Base-by-base conservation (phyloP, 2,329 filamentous ascomycete genomes). In the Fusarium tupiense region DNA sequence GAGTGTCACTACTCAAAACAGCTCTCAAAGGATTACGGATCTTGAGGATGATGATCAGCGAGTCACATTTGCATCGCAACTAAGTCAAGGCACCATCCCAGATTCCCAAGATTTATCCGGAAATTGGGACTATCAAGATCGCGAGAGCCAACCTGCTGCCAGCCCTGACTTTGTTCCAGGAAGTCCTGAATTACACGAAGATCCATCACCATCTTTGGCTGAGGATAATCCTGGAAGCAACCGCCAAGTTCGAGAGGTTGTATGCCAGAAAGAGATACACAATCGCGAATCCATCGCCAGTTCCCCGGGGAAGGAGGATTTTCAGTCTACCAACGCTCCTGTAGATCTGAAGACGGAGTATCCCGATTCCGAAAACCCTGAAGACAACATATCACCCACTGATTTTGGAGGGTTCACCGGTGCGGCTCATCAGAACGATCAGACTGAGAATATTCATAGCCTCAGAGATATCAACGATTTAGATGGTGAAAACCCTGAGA, bases 61-160 rank as follows among this genome's bases (percentile, higher is more conserved):
- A 47, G 64, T 81, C 49, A 64, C 75, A 17, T 59, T 85, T 63
- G 70, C 79, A 24, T 77, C 79, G 9, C 73, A 79, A 33, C 65
- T 81, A 43, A 85, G 81, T 64, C 79, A 81, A 61, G 72, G 73
- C 33, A 86, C 83, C 8, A 83, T 87, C 31, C 84, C 84, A 1
- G 85, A 87, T 67, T 87, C 86, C 2, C 84, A 86, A 67, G 84
- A 84, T 40, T 72, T 69, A 16, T 80, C 80, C n/a, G 76, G 72
- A 17, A 76, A 75, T 59, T 76, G 72, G 64, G 70, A 76, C 9
- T 72, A 75, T 52, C 44, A 63, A 50, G 38, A 64, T 35, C 17
- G 43, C 22, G 67, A 53, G 61, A 52, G 62, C 16, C 60, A 44
- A 38, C 38, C 40, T 61, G 67, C 52, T 58, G 33, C 44, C 35